Percentiles rank a stretch among this genome's conserved stretches.
Conservation (phyloP, 306 rosid genomes). For the Begonia loranthoides region DNA sequence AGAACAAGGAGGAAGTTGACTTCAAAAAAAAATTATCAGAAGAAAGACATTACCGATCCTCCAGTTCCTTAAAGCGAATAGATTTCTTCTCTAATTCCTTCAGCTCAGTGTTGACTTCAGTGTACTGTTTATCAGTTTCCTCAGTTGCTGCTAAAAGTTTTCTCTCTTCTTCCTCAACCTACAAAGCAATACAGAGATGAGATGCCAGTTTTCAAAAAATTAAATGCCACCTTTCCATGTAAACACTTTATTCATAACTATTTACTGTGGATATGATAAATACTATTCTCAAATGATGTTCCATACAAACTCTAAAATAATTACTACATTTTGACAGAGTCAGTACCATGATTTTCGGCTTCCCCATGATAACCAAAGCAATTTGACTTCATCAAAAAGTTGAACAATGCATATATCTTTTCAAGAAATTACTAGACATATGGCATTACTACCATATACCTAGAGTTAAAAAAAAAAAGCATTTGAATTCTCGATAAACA, state of each 20-base stretch:
- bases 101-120: conserved; percentile 70
- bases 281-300: too few species aligned
- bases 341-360: too few species aligned
- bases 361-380: conserved; percentile 1
- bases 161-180: conserved; percentile 92
- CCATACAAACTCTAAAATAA: too few species aligned
- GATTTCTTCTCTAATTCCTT: conserved; percentile 76
- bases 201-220: too few species aligned
- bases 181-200: conserved; percentile 17
- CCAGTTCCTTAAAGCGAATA: conserved; percentile 66
- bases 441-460: not conserved
- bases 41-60: conserved; percentile 55
- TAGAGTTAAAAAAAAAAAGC: too few species aligned
- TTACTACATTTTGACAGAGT: too few species aligned
- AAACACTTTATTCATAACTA: too few species aligned
- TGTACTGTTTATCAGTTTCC: conserved; percentile 62
- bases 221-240: too few species aligned
- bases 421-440: not conserved
- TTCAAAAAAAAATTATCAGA: conserved; percentile 4
- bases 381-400: conserved; percentile 1
- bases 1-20: not conserved
- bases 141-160: conserved; percentile 83
- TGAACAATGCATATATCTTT: conserved; percentile 1
- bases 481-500: not conserved
- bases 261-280: too few species aligned